These are phyloP conservation scores for Mycosarcoma maydis DNA, from an alignment of 1,284 basidiomycete species.

Conservation along the genomic window DNA sequence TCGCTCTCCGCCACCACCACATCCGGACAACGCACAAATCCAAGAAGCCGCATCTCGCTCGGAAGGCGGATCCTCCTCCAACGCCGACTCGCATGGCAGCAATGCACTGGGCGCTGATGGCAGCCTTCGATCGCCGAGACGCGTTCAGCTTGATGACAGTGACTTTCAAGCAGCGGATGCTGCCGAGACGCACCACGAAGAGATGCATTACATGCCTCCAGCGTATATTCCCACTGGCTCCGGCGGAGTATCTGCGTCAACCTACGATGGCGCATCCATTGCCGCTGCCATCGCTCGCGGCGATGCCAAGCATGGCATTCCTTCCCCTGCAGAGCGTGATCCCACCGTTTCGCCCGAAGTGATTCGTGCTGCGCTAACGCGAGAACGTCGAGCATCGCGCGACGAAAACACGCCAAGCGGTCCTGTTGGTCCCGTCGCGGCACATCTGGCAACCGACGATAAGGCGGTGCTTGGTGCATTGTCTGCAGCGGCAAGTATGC, in stretches of 20 bases:
- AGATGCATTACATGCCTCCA: slow-evolving; percentile 47
- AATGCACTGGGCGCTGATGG: neutral
- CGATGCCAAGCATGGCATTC: slow-evolving; percentile 45
- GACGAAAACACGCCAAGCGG: slow-evolving; percentile 3
- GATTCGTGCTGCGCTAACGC: slow-evolving; percentile 17
- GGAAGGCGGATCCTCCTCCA: slow-evolving; percentile 9
- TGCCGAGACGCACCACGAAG: slow-evolving; percentile 32
- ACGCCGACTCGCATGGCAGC: slow-evolving; percentile 2
- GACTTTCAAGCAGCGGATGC: slow-evolving; percentile 53
- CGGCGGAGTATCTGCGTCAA: neutral
- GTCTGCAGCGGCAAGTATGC: slow-evolving; percentile 44
- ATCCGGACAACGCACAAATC: slow-evolving; percentile 24
- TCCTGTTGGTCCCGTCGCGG: slow-evolving; percentile 19
- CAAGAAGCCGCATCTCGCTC: neutral
- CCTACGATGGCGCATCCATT: slow-evolving; percentile 12
- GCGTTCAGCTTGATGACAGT: slow-evolving; percentile 30
- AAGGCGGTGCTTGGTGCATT: slow-evolving; percentile 49
- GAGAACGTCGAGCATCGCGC: neutral
- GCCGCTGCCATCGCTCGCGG: slow-evolving; percentile 30
- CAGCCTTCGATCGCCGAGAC: slow-evolving; percentile 11
- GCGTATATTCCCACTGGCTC: slow-evolving; percentile 53
- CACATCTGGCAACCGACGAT: slow-evolving; percentile 58
- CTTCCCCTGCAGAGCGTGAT: slow-evolving; percentile 30
- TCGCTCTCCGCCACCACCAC: slow-evolving; percentile 40
- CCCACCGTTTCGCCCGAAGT: slow-evolving; percentile 23